Base-by-base conservation (phyloP, 257 asterid genomes). In the Mentha longifolia region DNA sequence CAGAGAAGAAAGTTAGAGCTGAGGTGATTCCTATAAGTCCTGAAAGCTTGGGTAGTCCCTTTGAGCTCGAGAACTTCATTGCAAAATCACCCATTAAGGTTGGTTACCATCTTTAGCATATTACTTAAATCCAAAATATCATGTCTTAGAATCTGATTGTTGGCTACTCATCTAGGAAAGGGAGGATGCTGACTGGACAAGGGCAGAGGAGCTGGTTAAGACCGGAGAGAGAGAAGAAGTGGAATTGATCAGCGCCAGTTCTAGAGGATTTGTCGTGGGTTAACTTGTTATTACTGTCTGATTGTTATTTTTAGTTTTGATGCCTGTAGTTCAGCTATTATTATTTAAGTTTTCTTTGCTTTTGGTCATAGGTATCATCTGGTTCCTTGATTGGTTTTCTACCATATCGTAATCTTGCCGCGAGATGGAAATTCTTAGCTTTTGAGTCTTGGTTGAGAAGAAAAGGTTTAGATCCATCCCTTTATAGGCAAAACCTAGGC, bases 381-480 rank as follows among this genome's bases (percentile, higher is more conserved):
- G 91, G 96, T 75, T 89, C 98, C 85, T 82, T 94, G 82, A 75
- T 89, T 78, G 98, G 97, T 62, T 89, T 89, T 86, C 78, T 94
- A 70, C 98, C 98, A 14, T 91, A 94, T 76, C 94, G 97, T 45
- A 89, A 91, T 78, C 98, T 91, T 74, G 85, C 92, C 78, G 85
- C 97, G 31, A 85, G 88, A 83, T 91, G 96, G 98, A 94, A 86
- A 79, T 94, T 94, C 84, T 78, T 89, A 66, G 96, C 96, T 61
- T 91, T 94, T 50, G 98, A 94, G 79, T 89, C 98, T 37, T 93
- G 98, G 98, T 80, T 93, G 85, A 91, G 97, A 82, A 81, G 81
- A 77, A 89, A 84, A 67, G 97, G 98, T 22, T 60, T 94, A 63
- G 91, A 94, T 71, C 98, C 98, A 46, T 83, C 95, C 41, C 75